Conservation (phyloP, 2,329 filamentous ascomycete species). For the Colletotrichum abscissum region DNA sequence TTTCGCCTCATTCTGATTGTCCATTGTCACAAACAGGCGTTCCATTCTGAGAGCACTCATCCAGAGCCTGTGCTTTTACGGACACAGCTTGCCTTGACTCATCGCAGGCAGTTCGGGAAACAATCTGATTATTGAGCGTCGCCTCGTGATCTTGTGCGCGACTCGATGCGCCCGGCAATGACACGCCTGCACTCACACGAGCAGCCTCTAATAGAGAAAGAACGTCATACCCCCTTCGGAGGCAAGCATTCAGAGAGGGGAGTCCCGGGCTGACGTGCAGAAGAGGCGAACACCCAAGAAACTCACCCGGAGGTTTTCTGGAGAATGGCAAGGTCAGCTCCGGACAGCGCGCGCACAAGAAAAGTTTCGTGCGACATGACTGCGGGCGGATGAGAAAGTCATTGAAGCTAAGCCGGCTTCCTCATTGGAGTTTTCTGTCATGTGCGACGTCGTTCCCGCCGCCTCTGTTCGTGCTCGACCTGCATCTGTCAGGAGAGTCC, state of each 20-base stretch:
- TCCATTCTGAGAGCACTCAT: not conserved
- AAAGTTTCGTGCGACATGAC: not conserved
- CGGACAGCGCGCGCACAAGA: not conserved
- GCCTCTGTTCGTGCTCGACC: not conserved
- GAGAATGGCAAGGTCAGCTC: not conserved
- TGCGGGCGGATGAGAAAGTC: not conserved
- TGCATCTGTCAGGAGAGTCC: not conserved
- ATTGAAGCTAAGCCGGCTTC: not conserved
- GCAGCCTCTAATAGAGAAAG: not conserved
- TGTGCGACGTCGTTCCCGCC: not conserved
- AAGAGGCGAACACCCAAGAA: constrained; percentile 1
- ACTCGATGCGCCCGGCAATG: not conserved
- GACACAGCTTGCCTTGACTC: not conserved
- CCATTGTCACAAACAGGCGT: not conserved
- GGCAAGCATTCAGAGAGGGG: not conserved
- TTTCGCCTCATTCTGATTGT: not conserved
- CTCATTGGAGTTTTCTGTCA: not conserved
- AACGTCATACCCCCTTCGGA: not conserved
- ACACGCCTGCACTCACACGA: not conserved
- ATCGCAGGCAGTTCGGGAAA: not conserved
- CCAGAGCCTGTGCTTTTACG: not conserved
- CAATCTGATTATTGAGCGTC: not conserved
- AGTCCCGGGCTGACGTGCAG: not conserved
- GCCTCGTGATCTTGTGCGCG: not conserved
- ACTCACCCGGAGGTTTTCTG: not conserved